These are phyloP conservation scores for Sporormia fimetaria DNA, from an alignment of 495 filamentous ascomycete species.

Conservation along the genomic window DNA sequence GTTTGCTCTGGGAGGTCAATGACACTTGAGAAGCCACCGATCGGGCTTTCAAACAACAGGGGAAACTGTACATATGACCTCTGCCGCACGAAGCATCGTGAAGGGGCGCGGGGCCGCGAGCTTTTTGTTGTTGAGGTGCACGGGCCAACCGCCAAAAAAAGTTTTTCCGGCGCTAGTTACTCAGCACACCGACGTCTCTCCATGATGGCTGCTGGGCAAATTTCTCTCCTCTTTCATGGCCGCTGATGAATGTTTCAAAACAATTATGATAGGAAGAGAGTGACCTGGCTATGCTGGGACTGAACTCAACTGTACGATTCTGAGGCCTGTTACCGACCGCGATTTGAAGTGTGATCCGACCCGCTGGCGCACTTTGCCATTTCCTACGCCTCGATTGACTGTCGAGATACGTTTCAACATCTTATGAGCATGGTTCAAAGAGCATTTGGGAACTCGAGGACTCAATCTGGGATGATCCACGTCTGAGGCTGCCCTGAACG, in stretches of 20 bases:
- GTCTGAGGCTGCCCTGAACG: no score
- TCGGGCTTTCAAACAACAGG: slow-evolving; percentile 43
- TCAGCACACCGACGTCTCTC: slow-evolving; percentile 25
- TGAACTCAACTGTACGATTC: slow-evolving; percentile 44
- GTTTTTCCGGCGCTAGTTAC: slow-evolving; percentile 24
- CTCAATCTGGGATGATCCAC: no score
- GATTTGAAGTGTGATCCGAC: no score
- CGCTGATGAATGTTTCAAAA: slow-evolving; percentile 45
- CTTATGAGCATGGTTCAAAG: no score
- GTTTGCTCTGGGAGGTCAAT: slow-evolving; percentile 49
- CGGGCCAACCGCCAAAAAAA: background rate
- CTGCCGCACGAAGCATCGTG: slow-evolving; percentile 52
- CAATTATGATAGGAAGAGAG: slow-evolving; percentile 54
- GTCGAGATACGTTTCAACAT: no score
- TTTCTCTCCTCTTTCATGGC: slow-evolving; percentile 33
- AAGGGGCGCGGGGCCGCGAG: background rate
- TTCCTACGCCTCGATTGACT: no score
- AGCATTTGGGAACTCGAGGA: no score
- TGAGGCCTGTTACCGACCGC: slow-evolving; percentile 33
- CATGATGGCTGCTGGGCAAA: no score
- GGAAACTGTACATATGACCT: slow-evolving; percentile 34
- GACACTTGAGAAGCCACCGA: slow-evolving; percentile 48
- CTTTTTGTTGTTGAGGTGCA: slow-evolving; percentile 7
- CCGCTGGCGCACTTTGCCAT: no score
- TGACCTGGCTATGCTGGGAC: slow-evolving; percentile 37